Evolutionary conservation across 257 asterid species (phyloP).

Genomic region (Hygrophila difformis): DNA sequence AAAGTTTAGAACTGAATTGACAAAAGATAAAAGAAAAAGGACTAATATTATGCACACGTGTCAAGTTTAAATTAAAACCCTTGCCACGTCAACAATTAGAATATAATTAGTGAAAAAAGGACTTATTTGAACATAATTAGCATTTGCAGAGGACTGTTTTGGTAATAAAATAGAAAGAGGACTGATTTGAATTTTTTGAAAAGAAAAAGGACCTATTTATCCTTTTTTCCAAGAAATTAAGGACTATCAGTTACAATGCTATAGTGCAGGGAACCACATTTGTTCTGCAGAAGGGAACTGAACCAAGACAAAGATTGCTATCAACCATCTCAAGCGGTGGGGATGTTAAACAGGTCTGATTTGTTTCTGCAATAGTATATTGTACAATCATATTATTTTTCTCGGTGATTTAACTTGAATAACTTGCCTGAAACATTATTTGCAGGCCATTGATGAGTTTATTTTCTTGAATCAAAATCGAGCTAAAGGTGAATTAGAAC

Average conservation of each 20-base stretch:
- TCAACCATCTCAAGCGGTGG: slow-evolving; percentile 50
- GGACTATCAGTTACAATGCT: slow-evolving; percentile 33
- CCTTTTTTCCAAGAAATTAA: slow-evolving; percentile 33
- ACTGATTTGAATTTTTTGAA: too few relatives aligned
- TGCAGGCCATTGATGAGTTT: slow-evolving; percentile 66
- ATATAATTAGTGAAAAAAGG: too few relatives aligned
- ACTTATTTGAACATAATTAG: too few relatives aligned
- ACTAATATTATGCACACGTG: too few relatives aligned
- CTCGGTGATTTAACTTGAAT: slow-evolving; percentile 3
- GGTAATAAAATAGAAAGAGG: too few relatives aligned
- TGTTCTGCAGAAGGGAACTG: slow-evolving; percentile 89
- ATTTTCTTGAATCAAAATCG: slow-evolving; percentile 28
- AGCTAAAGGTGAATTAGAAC: slow-evolving; percentile 41
- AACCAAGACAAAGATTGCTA: slow-evolving; percentile 63
- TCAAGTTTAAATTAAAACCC: too few relatives aligned
- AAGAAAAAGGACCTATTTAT: too few relatives aligned
- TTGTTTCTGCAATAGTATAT: not conserved
- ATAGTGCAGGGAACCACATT: slow-evolving; percentile 98
- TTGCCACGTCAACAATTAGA: too few relatives aligned
- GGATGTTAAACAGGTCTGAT: slow-evolving; percentile 52
- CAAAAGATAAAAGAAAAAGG: too few relatives aligned
- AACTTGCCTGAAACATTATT: slow-evolving; percentile 1
- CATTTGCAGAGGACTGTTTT: too few relatives aligned
- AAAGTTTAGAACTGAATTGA: too few relatives aligned
- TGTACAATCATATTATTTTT: not conserved